phyloP scores from a whole-genome alignment of 2,329 filamentous ascomycete genomes.

The Verticillium longisporum region DNA sequence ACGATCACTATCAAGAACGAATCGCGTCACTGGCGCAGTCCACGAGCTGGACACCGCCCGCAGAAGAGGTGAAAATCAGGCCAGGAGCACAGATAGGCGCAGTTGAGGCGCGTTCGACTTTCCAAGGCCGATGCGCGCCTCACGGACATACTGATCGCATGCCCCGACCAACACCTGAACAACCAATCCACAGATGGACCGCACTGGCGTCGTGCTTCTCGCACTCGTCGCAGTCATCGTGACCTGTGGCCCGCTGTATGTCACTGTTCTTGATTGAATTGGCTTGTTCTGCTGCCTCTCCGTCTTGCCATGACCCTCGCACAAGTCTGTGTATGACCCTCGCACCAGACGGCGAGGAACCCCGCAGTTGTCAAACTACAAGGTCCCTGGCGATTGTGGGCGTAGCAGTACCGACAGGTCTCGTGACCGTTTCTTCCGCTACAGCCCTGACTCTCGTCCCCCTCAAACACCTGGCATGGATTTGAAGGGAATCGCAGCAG shows the following conservation, averaged over 20 bases:
- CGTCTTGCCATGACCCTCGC: not conserved
- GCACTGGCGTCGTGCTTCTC: not conserved
- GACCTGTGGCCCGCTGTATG: not conserved
- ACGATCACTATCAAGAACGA: not conserved
- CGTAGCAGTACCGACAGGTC: not conserved
- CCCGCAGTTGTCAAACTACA: not conserved
- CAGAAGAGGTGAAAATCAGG: not conserved
- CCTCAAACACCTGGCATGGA: not conserved
- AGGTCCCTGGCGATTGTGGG: not conserved
- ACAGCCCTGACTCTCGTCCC: not conserved
- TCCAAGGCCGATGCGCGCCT: not conserved
- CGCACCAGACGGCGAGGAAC: not conserved
- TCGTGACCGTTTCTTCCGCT: not conserved
- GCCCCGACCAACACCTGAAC: no score
- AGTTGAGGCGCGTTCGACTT: not conserved
- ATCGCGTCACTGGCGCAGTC: not conserved
- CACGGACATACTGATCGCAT: not conserved
- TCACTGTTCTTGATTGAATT: not conserved
- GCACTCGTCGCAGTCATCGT: not conserved
- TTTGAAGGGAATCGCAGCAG: not conserved
- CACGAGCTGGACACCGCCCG: not conserved
- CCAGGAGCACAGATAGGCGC: not conserved
- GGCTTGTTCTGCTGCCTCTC: not conserved
- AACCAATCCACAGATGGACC: not conserved
- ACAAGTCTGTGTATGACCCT: not conserved